These are phyloP conservation scores for Fremontodendron californicum DNA, from an alignment of 345 rosid genomes.

Conservation along the genomic window DNA sequence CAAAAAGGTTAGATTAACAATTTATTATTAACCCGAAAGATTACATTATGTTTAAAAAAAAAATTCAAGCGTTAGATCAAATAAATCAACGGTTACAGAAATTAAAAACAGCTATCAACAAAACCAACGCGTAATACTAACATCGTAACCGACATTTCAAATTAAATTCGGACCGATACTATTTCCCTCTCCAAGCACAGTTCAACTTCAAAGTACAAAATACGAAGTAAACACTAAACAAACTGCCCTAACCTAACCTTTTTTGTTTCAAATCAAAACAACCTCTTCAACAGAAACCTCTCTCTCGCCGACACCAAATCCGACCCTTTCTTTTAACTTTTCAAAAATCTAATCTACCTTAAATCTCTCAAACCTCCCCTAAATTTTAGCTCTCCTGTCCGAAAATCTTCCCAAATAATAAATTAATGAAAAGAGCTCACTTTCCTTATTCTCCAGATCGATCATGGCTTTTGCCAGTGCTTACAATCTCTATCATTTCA, in stretches of 20 bases:
- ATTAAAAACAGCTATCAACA: background rate
- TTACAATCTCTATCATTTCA: slow-evolving; percentile 29
- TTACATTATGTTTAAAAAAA: too few relatives aligned
- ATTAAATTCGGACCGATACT: background rate
- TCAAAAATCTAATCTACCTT: background rate
- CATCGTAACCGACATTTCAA: background rate
- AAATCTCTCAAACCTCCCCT: background rate
- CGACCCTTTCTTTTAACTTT: too few relatives aligned
- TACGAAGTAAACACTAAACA: too few relatives aligned
- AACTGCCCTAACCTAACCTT: background rate
- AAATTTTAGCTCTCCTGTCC: background rate
- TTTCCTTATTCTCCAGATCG: slow-evolving; percentile 43
- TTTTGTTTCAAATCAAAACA: background rate
- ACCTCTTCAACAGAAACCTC: background rate
- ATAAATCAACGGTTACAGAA: background rate
- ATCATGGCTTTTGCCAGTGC: slow-evolving; percentile 37
- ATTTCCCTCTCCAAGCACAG: background rate
- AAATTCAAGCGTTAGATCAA: background rate
- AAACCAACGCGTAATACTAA: background rate
- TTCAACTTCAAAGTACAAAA: background rate
- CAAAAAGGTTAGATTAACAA: too few relatives aligned
- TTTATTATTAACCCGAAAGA: too few relatives aligned
- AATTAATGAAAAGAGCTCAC: slow-evolving; percentile 59
- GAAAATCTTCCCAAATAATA: background rate
- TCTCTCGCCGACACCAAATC: background rate